Conservation (phyloP, 2,329 filamentous ascomycete species). For the Ceratocystiopsis minuta region DNA sequence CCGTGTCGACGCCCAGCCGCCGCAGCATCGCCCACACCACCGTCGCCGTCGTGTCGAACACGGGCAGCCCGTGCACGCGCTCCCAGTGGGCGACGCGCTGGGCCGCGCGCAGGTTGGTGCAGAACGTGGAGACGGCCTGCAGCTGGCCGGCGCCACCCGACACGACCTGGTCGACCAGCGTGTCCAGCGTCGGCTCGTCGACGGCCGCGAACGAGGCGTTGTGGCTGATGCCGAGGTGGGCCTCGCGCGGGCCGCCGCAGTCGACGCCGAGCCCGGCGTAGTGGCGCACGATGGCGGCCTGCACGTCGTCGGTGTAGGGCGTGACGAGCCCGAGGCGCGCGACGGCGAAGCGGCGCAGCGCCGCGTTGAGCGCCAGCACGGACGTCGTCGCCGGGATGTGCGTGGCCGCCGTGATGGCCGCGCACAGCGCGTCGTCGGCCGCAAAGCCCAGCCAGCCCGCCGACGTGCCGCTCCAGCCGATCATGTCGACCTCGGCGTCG, state of each 20-base stretch:
- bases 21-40: constrained; percentile 23
- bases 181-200: constrained; percentile 11
- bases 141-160: constrained; percentile 8
- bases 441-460: constrained; percentile 23
- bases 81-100: constrained; percentile 22
- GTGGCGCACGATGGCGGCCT: constrained; percentile 18
- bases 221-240: constrained; percentile 10
- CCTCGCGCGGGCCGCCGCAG: constrained; percentile 13
- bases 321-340: constrained; percentile 20
- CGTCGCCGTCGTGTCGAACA: constrained; percentile 24
- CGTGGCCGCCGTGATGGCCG: constrained; percentile 17
- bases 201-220: constrained; percentile 21
- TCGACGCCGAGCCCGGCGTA: constrained; percentile 17
- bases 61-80: constrained; percentile 14
- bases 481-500: constrained; percentile 20
- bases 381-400: constrained; percentile 21
- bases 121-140: constrained; percentile 21
- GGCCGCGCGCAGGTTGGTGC: constrained; percentile 24
- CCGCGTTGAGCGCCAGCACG: constrained; percentile 19
- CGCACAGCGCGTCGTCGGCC: constrained; percentile 20
- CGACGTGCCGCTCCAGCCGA: constrained; percentile 21
- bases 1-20: background rate
- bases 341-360: constrained; percentile 2
- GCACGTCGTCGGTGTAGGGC: constrained; percentile 23
- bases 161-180: constrained; percentile 12